phyloP scores from a whole-genome alignment of 1,139 yeast genomes.

The Magnusiomyces clavatus region DNA sequence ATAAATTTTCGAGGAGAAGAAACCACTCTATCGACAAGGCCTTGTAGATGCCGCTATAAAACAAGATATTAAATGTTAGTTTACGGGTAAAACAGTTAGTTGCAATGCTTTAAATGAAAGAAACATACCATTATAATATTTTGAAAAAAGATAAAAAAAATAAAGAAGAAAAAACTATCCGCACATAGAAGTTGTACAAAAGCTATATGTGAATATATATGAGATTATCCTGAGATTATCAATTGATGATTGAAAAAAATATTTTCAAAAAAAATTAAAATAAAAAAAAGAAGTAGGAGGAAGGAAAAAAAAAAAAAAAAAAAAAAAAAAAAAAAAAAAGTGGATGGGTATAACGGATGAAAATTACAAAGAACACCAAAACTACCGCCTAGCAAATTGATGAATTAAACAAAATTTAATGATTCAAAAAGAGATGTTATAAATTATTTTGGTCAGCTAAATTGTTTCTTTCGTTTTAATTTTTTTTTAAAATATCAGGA shows the following conservation, averaged over 20 bases:
- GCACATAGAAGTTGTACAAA: neutral
- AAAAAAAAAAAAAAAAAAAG: too few relatives aligned
- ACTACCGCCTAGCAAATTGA: too few relatives aligned
- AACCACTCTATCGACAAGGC: slow-evolving; percentile 10
- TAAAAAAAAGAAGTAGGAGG: neutral
- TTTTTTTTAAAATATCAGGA: too few relatives aligned
- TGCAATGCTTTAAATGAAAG: too few relatives aligned
- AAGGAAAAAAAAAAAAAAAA: neutral
- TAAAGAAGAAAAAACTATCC: neutral
- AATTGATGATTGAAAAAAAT: neutral
- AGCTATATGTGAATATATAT: neutral
- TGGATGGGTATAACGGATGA: too few relatives aligned
- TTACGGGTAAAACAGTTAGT: too few relatives aligned
- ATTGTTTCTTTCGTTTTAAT: neutral
- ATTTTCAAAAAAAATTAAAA: neutral
- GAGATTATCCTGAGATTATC: neutral
- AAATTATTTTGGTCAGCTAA: neutral
- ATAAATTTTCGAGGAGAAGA: slow-evolving; percentile 38
- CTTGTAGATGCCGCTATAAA: slow-evolving; percentile 13
- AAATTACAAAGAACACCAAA: too few relatives aligned
- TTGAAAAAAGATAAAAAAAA: too few relatives aligned
- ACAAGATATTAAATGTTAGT: neutral
- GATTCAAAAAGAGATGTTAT: too few relatives aligned
- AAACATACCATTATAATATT: too few relatives aligned
- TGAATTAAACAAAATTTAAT: too few relatives aligned